Evolutionary conservation across 2,329 filamentous ascomycete genomes (phyloP), one percentile per base, ranked within the genome.

Genomic region (Acrodontium crateriforme): DNA sequence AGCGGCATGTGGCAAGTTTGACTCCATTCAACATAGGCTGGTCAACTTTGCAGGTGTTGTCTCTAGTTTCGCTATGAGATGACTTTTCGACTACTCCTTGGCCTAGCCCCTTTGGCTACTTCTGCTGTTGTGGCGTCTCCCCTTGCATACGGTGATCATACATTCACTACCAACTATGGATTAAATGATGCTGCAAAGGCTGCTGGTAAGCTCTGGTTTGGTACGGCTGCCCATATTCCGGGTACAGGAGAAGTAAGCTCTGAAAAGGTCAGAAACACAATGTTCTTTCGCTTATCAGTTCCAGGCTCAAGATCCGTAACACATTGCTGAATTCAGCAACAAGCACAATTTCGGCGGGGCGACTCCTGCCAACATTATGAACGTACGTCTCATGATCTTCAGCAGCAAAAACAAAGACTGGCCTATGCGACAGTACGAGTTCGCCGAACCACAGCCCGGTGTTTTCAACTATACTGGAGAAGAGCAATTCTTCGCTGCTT

Each of bases 311-410:
- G 68, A 78, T 49, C 45, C 52, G 9, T 42, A 59, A 16, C 80
- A 78, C 49, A 53, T 62, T 11, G 48, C 54, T 12, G 67, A 75
- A 35, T 55, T 74, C 22, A 61, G 60, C 37, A 56, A 74, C 47
- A 54, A 45, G 6, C 53, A 56, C 25, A 70, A 76, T 43, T 78
- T 78, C 41, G 74, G 74, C 17, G 65, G 73, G 47, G 60, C 76
- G 15, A 76, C 73, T 0, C 71, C 73, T 0, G 69, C 66, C 26
- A 79, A 79, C 46, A 62, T 64, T 3, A 67, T 72, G 48, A 70
- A 71, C 8, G n/a, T 8, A 20, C 8, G 8, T 20, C 18, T 20
- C 18, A 32, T n/a, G 34, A 11, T 28, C 30, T 9, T 28, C 29
- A 27, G 40, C 49, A 10, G 23, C 20, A 19, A 20, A 20, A 12